phyloP scores from a whole-genome alignment of 1,284 basidiomycete species.

The Ustilago sp. region DNA sequence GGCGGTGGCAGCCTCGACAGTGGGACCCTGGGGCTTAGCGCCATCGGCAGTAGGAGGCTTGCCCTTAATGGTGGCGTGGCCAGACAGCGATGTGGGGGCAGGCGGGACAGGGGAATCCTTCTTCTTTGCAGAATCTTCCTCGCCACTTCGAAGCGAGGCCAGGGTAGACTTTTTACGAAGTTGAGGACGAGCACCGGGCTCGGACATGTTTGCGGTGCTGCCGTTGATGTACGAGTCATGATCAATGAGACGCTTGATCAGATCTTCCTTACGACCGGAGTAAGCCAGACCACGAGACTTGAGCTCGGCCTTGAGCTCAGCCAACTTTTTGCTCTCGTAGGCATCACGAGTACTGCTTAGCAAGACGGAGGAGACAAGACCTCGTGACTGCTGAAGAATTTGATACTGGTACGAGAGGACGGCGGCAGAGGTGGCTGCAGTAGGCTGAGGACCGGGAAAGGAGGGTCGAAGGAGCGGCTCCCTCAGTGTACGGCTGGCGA shows the following conservation, averaged over 20 bases:
- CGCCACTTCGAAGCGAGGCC: slow-evolving; percentile 40
- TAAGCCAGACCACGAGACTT: slow-evolving; percentile 61
- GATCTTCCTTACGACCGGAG: slow-evolving; percentile 60
- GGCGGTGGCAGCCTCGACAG: slow-evolving; percentile 42
- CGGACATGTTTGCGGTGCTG: slow-evolving; percentile 40
- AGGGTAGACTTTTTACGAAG: slow-evolving; percentile 57
- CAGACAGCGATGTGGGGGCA: slow-evolving; percentile 30
- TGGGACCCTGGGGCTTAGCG: slow-evolving; percentile 25
- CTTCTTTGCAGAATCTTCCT: slow-evolving; percentile 17
- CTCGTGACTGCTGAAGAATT: slow-evolving; percentile 47
- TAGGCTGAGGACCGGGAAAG: slow-evolving; percentile 39
- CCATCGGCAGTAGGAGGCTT: slow-evolving; percentile 14
- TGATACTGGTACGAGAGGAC: slow-evolving; percentile 52
- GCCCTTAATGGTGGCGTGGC: slow-evolving; percentile 27
- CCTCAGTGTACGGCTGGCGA: slow-evolving; percentile 47
- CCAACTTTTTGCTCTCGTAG: slow-evolving; percentile 57
- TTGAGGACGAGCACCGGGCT: slow-evolving; percentile 35
- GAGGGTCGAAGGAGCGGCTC: slow-evolving; percentile 39
- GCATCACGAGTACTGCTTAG: slow-evolving; percentile 59
- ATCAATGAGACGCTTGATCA: slow-evolving; percentile 61
- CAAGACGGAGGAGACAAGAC: slow-evolving; percentile 61
- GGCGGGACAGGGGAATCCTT: slow-evolving; percentile 23
- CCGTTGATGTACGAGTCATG: slow-evolving; percentile 56
- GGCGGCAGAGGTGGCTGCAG: slow-evolving; percentile 43
- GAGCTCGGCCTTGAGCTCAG: slow-evolving; percentile 60